These are phyloP conservation scores for Euphorbia corollata DNA, from an alignment of 441 rosid genomes.

Conservation along the genomic window DNA sequence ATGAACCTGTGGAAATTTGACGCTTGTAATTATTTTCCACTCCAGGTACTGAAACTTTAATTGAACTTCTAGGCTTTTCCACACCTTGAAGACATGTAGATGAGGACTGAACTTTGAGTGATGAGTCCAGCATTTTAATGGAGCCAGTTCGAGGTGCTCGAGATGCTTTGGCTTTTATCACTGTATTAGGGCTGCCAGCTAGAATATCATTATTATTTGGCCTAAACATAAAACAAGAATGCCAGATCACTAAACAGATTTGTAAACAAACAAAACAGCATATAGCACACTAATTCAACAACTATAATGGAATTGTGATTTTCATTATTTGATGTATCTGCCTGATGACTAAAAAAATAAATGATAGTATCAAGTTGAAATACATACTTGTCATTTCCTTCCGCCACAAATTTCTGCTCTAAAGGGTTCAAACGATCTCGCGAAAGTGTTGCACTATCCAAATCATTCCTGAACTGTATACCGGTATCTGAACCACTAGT, in stretches of 20 bases:
- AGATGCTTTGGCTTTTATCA: constrained; percentile 58
- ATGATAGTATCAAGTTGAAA: constrained; percentile 14
- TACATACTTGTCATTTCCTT: constrained; percentile 55
- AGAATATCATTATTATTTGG: constrained; percentile 42
- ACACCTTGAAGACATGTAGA: constrained; percentile 59
- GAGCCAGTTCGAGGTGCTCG: constrained; percentile 68
- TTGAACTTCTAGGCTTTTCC: constrained; percentile 41
- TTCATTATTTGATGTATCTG: constrained; percentile 4
- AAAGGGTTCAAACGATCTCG: constrained; percentile 40
- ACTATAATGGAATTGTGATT: constrained; percentile 1
- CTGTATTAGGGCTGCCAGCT: constrained; percentile 44
- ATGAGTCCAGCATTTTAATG: constrained; percentile 55
- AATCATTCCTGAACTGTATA: constrained; percentile 44
- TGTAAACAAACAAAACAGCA: constrained; percentile 7
- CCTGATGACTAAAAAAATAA: constrained; percentile 7
- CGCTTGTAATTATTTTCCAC: constrained; percentile 42
- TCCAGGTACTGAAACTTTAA: constrained; percentile 33
- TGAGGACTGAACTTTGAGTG: constrained; percentile 45
- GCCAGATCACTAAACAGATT: constrained; percentile 18
- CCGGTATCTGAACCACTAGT: constrained; percentile 45
- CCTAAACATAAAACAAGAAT: constrained; percentile 35
- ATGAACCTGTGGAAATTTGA: constrained; percentile 46
- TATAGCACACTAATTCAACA: not conserved
- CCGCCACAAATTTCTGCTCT: constrained; percentile 51
- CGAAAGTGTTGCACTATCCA: constrained; percentile 47